Conservation (phyloP, 108 stramenopile species). For the Fragilaria radians region DNA sequence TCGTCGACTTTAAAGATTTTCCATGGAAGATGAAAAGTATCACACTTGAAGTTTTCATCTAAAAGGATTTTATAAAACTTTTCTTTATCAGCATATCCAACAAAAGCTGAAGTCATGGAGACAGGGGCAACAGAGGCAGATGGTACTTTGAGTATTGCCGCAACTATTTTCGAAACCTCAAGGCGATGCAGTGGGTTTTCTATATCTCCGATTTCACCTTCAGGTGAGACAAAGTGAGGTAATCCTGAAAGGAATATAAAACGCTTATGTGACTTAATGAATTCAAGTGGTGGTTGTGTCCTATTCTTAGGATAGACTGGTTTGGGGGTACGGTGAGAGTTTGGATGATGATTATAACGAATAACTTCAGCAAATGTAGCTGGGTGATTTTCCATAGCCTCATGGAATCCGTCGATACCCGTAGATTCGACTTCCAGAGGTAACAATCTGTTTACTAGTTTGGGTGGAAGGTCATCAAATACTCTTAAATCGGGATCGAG, state of each 20-base stretch:
- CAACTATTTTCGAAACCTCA: conserved; percentile 50
- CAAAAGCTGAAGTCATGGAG: conserved; percentile 62
- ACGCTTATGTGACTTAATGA: conserved; percentile 52
- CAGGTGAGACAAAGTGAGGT: conserved; percentile 36
- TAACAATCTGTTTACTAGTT: conserved; percentile 9
- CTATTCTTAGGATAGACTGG: conserved; percentile 46
- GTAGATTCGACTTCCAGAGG: conserved; percentile 28
- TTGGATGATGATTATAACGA: conserved; percentile 36
- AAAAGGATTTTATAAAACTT: conserved; percentile 38
- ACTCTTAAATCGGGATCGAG: background rate
- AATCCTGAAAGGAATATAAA: conserved; percentile 72
- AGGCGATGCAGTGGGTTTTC: conserved; percentile 55
- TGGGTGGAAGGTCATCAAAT: conserved; percentile 3
- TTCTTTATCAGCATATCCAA: conserved; percentile 50
- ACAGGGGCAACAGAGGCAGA: conserved; percentile 56
- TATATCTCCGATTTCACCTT: conserved; percentile 39
- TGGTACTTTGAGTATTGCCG: conserved; percentile 44
- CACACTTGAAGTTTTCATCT: background rate
- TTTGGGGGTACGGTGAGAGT: conserved; percentile 45
- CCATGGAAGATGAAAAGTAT: background rate
- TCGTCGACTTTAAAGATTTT: conserved; percentile 24
- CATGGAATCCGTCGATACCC: conserved; percentile 54
- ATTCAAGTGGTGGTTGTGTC: conserved; percentile 41
- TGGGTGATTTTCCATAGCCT: conserved; percentile 57
- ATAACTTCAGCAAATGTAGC: conserved; percentile 54